Percentiles rank a stretch among this genome's conserved stretches.
Conservation (phyloP, 306 rosid genomes). For the Macrotyloma uniflorum region DNA sequence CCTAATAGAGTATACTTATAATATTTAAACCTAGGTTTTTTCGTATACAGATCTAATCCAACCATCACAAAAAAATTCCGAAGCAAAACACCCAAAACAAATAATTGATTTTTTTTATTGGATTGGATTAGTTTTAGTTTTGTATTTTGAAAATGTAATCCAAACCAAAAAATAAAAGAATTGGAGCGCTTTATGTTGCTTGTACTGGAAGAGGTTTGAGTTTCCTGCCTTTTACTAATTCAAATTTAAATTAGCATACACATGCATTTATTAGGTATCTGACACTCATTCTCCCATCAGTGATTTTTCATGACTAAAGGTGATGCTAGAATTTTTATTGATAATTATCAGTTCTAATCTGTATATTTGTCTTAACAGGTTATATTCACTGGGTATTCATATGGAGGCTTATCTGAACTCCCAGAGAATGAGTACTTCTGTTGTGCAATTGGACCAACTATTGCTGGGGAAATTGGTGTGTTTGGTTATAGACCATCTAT, state of each 20-base stretch:
- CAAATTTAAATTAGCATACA: slow-evolving; percentile 13
- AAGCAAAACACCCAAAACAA: neutral
- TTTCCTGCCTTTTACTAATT: neutral
- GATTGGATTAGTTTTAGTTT: neutral
- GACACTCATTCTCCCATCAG: slow-evolving; percentile 5
- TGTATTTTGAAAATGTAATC: neutral
- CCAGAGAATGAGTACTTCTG: slow-evolving; percentile 83
- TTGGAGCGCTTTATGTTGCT: neutral
- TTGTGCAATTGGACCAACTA: slow-evolving; percentile 95
- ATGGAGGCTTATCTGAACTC: slow-evolving; percentile 94
- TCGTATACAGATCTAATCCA: neutral
- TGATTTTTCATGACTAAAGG: slow-evolving; percentile 28
- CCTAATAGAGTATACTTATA: slow-evolving; percentile 8
- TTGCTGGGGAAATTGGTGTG: slow-evolving; percentile 96
- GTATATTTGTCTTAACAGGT: slow-evolving; percentile 63
- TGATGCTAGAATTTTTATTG: slow-evolving; percentile 29
- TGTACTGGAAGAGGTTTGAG: neutral
- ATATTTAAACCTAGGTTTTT: neutral
- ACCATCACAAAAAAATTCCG: neutral
- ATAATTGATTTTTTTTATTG: neutral
- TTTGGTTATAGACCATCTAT: slow-evolving; percentile 96
- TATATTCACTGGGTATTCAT: slow-evolving; percentile 93
- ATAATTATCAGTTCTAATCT: slow-evolving; percentile 33
- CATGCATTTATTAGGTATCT: slow-evolving; percentile 28
- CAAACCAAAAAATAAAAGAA: neutral